These are phyloP conservation scores for Kuraishia hungarica DNA, from an alignment of 805 yeast species.

Conservation along the genomic window DNA sequence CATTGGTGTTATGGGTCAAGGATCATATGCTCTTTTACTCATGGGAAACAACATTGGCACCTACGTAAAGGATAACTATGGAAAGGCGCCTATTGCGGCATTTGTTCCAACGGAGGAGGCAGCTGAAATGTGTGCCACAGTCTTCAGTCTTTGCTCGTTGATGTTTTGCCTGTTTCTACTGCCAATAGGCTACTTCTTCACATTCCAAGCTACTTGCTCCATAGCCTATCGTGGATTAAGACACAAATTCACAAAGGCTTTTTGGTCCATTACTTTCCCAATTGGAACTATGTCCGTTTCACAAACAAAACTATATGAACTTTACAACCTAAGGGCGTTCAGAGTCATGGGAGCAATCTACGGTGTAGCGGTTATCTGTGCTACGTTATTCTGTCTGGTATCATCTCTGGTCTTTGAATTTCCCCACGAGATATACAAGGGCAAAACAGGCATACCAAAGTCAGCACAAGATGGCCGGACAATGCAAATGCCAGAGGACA, in stretches of 20 bases:
- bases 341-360: constrained; percentile 56
- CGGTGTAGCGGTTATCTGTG: constrained; percentile 40
- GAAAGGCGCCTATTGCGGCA: not conserved
- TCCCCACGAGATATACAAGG: constrained; percentile 12
- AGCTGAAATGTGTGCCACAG: not conserved
- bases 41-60: constrained; percentile 12
- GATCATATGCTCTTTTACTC: constrained; percentile 53
- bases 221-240: constrained; percentile 23
- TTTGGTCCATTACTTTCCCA: constrained; percentile 93
- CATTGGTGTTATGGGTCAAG: constrained; percentile 82
- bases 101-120: not conserved
- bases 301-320: constrained; percentile 37
- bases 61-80: not conserved
- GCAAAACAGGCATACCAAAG: not conserved
- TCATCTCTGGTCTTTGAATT: constrained; percentile 22
- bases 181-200: constrained; percentile 25
- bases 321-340: constrained; percentile 47
- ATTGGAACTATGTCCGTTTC: constrained; percentile 73
- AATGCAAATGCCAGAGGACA: not conserved
- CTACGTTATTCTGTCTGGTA: constrained; percentile 33
- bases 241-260: constrained; percentile 35
- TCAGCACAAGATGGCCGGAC: not conserved
- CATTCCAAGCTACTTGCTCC: constrained; percentile 30
- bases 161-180: not conserved
- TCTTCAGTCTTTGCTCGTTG: not conserved